phyloP scores from a whole-genome alignment of 2,329 filamentous ascomycete genomes.

The Penicillium sp. region DNA sequence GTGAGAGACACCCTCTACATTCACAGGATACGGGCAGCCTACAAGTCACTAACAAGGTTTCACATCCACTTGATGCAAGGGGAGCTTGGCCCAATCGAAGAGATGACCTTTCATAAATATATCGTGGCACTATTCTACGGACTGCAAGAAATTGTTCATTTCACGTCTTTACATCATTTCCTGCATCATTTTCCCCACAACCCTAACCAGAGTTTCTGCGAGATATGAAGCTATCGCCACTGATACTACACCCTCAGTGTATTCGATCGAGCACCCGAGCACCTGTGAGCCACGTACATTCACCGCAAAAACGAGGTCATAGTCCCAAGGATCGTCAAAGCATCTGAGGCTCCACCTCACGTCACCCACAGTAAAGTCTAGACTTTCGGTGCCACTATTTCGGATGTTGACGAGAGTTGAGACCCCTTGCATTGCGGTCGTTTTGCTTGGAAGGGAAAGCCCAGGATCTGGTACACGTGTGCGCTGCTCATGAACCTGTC shows the following conservation, averaged over 20 bases:
- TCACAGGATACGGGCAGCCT: neutral
- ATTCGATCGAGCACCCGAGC: constrained; percentile 5
- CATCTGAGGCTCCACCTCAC: neutral
- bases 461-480: neutral
- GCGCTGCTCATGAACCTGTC: constrained; percentile 5
- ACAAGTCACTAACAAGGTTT: neutral
- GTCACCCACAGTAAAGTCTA: neutral
- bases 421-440: neutral
- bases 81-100: neutral
- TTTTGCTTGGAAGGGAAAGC: neutral
- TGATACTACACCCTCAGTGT: neutral
- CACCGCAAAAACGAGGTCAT: constrained; percentile 14
- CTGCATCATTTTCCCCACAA: neutral
- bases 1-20: neutral
- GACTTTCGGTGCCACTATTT: constrained; percentile 9
- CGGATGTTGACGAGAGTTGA: constrained; percentile 12
- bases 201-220: neutral
- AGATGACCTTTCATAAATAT: neutral
- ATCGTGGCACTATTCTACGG: neutral
- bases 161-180: neutral
- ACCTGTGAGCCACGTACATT: constrained; percentile 3
- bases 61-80: neutral
- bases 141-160: neutral
- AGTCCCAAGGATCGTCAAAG: constrained; percentile 13
- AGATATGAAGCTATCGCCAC: neutral